Percentiles rank a stretch among this genome's conserved stretches.
phyloP scores from a whole-genome alignment of 2,329 filamentous ascomycete genomes.

The Fusarium irregulare region DNA sequence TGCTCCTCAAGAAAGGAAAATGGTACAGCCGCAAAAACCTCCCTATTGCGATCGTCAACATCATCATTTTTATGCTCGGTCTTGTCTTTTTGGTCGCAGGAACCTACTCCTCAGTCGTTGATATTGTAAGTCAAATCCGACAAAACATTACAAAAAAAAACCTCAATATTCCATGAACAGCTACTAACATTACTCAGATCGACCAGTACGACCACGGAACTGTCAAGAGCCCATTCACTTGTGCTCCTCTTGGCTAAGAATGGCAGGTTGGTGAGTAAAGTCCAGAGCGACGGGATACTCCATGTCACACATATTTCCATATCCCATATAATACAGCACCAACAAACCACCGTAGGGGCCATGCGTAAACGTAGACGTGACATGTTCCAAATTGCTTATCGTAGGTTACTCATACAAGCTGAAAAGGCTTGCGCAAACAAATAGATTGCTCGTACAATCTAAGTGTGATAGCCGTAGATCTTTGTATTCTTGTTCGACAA shows the following conservation, averaged over 20 bases:
- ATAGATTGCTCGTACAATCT: neutral
- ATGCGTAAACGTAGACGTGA: conserved; percentile 41
- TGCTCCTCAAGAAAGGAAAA: conserved; percentile 47
- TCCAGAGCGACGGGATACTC: conserved; percentile 20
- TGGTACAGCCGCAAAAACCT: conserved; percentile 37
- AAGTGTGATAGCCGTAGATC: neutral
- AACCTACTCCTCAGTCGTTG: conserved; percentile 28
- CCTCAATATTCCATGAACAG: no score
- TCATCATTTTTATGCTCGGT: conserved; percentile 33
- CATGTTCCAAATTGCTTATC: neutral
- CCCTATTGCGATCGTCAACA: conserved; percentile 21
- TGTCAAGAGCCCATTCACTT: conserved; percentile 30
- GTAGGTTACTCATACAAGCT: neutral
- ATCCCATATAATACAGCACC: conserved; percentile 38
- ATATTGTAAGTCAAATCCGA: conserved; percentile 25
- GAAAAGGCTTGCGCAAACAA: neutral
- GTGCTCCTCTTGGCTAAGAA: conserved; percentile 25
- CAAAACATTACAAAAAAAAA: no score
- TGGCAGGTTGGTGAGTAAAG: neutral
- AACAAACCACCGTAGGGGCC: conserved; percentile 40
- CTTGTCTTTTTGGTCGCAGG: conserved; percentile 33
- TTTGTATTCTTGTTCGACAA: neutral
- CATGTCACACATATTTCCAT: conserved; percentile 35
- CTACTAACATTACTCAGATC: conserved; percentile 16
- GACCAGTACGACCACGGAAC: conserved; percentile 32